A percentile compares a stretch with the other conserved stretches of the same genome.
These are phyloP conservation scores for Pneumocystis sp. DNA, from an alignment of 1,139 yeast species.

Conservation along the genomic window DNA sequence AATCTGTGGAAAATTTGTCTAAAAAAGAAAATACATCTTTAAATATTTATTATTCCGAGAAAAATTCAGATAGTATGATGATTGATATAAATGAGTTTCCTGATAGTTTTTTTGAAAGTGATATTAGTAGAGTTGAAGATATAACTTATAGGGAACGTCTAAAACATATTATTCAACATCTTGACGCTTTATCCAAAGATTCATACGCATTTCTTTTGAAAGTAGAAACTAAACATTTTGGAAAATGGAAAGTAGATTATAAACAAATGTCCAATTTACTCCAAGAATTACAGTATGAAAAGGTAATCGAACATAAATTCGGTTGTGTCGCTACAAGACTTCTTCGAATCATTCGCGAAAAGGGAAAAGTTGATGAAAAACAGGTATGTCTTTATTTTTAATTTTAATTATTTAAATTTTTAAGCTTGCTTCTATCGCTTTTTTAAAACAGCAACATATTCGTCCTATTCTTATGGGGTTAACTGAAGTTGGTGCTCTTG, in stretches of 20 bases:
- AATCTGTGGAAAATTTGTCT: constrained; percentile 7
- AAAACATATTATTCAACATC: constrained; percentile 31
- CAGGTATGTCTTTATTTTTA: constrained; percentile 36
- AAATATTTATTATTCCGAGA: constrained; percentile 1
- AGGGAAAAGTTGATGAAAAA: constrained; percentile 70
- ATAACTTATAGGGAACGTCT: constrained; percentile 14
- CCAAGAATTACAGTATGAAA: constrained; percentile 45
- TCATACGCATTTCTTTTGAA: constrained; percentile 21
- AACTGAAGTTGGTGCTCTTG: constrained; percentile 28
- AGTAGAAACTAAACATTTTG: constrained; percentile 25
- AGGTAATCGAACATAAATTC: constrained; percentile 33
- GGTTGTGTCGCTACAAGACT: constrained; percentile 45
- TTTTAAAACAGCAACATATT: constrained; percentile 63
- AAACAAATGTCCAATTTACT: constrained; percentile 25
- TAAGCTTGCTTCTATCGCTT: constrained; percentile 30
- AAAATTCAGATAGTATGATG: constrained; percentile 12
- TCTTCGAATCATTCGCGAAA: constrained; percentile 50
- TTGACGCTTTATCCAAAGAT: constrained; percentile 24
- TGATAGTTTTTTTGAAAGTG: constrained; percentile 19
- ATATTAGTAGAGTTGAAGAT: constrained; percentile 20
- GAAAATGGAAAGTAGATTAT: constrained; percentile 31
- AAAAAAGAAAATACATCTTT: constrained; percentile 7
- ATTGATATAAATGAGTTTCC: constrained; percentile 18
- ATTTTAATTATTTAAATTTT: background rate
- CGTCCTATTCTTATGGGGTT: constrained; percentile 32